Evolutionary conservation across 2,329 filamentous ascomycete genomes (phyloP), one percentile per base, ranked within the genome.

Genomic region (Juglanconis sp.): DNA sequence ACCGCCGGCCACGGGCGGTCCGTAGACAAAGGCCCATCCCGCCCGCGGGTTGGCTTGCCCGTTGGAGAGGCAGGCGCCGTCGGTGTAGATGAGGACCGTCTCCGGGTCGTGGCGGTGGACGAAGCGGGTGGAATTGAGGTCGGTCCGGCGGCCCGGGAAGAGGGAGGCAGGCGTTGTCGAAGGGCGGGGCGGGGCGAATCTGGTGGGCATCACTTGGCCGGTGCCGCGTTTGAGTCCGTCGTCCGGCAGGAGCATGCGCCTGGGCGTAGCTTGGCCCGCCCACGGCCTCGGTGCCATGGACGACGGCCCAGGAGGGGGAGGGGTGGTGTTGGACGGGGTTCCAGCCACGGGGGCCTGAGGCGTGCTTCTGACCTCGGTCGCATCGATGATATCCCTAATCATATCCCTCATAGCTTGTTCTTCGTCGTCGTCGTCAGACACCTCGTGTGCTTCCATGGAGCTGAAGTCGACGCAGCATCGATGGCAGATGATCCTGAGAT

Each of bases 21-120:
- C 66, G 56, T 71, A 63, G 40, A 72, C 63, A 56, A 81, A 71
- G 0, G 72, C 74, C 70, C 76, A 81, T 53, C 76, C 78, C 2
- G 73, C 79, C 63, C 65, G 68, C 1, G 76, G 68, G 42, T 76
- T 66, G 0, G n/a, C 9, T 30, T 56, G 52, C 4, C 53, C 53
- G 32, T 60, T 56, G 48, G 56, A 51, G 7, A 55, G 24, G 53
- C 58, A 60, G 15, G 53, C 58, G 38, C 58, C 53, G 31, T 56
- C 53, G 17, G 58, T 56, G 38, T 30, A 56, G 34, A 60, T 44
- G 32, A 60, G 53, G 35, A 38, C 24, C 24, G n/a, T 57, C n/a
- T 13, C 2, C 17, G 6, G 11, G 17, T n/a, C 48, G 8, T n/a
- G 15, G 38, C 36, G 31, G 49, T 46, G 32, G 38, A 35, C 30